Base-by-base conservation (phyloP, 306 rosid species). In the Psophocarpus tetragonolobus region DNA sequence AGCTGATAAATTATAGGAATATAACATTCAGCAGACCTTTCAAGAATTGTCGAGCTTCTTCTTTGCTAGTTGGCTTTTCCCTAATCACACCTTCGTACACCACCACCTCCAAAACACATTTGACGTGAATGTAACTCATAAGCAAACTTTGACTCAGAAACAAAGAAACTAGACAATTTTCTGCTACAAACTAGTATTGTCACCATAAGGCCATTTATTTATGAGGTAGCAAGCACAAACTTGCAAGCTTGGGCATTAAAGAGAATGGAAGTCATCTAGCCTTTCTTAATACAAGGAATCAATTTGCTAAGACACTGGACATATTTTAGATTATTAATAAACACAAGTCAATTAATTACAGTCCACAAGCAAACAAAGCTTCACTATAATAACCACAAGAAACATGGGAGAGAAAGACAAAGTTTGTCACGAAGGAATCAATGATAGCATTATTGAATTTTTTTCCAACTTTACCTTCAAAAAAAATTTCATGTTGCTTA, bases 31-130 rank as follows among this genome's bases (percentile, higher is more conserved):
- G 27, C 74, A 71, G 47, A 95, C 97, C 97, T 92, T 90, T 92
- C 91, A 92, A 48, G 88, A 91, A 95, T 75, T 89, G 85, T 0
- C 89, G 85, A 74, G 99, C 99, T 87, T 95, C 99, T 88, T 91
- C 94, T 85, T 91, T 90, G 85, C 87, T 77, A 27, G 91, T 87
- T 77, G 97, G 99, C 73, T 95, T 95, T 91, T 95, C 99, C 88
- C 99, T 91, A 78, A 95, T 65, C 73, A 70, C 83, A 68, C 96
- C 97, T 85, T 91, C 91, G 82, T 92, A 90, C 82, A 95, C 95
- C 93, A 95, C 99, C 94, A 95, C 97, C 99, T 95, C 90, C 90
- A 88, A 81, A 91, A 82, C 90, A 51, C 58, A 85, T 87, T 88
- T 82, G 62, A 87, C 17, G 60, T 76, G 82, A 71, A 75, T 57